Base-by-base conservation (phyloP, 2,329 filamentous ascomycete genomes). In the Trichoderma koningiopsis region DNA sequence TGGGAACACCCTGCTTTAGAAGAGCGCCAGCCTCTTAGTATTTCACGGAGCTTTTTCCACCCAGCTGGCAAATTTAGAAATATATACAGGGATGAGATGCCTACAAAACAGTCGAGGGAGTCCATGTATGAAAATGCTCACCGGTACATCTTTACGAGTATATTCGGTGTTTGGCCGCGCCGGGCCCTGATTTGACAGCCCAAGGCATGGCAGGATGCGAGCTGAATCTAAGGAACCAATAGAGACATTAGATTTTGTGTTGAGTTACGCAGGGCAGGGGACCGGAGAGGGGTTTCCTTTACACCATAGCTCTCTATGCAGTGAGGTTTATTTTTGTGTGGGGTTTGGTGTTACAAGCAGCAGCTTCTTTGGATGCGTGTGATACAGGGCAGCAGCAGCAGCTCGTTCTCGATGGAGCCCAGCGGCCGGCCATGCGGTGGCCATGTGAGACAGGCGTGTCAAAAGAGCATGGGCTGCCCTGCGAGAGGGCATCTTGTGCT, bases 121-220 rank as follows among this genome's bases (percentile, higher is more conserved):
- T 37, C 29, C n/a, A 27, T 35, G 27, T 31, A 53, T 24, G 22
- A 14, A 29, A 53, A 3, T 53, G 22, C 14, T 24, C 22, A 22
- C 22, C 24, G 6, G 10, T 53, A 53, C 22, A 24, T 29, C 16
- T 24, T 53, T 40, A 19, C 16, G 37, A 19, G 5, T 3, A 7
- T 40, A 2, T 40, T 40, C 14, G 14, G 37, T 19, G 14, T 16
- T 19, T 19, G 2, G 14, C 7, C 31, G 53, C 53, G 19, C 27
- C 16, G 16, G 27, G 61, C 49, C 58, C 49, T 62, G 66, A 68
- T 66, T 57, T 65, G 62, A 47, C 52, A 65, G 62, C 14, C 47
- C 49, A 56, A 19, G 35, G 31, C 66, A 59, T 27, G 66, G 58
- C 66, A 68, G 58, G 66, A 62, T 68, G 66, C 58, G 58, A 68